Conservation (phyloP, 2,329 filamentous ascomycete species). For the Nemania abortiva region DNA sequence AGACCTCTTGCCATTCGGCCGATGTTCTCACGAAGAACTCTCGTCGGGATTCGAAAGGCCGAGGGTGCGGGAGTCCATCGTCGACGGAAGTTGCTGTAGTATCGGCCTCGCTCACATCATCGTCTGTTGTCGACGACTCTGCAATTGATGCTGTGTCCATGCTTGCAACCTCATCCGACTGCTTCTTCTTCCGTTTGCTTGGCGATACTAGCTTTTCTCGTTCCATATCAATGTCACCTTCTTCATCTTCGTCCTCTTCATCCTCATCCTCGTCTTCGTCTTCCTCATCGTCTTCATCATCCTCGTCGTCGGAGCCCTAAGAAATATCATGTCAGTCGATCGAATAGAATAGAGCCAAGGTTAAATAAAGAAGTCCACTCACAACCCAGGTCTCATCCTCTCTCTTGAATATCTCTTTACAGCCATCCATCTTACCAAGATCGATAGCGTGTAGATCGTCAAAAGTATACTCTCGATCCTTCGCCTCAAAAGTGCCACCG, state of each 20-base stretch:
- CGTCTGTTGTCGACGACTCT: conserved; percentile 51
- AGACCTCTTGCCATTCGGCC: conserved; percentile 88
- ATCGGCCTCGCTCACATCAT: conserved; percentile 62
- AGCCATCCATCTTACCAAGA: conserved; percentile 93
- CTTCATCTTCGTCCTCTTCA: conserved; percentile 71
- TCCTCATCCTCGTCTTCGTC: conserved; percentile 63
- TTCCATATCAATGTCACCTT: conserved; percentile 65
- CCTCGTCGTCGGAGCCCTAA: conserved; percentile 65
- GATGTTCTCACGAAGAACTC: conserved; percentile 94
- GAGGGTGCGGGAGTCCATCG: conserved; percentile 80
- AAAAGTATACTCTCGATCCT: conserved; percentile 94
- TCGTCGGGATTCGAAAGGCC: conserved; percentile 87
- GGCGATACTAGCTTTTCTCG: conserved; percentile 61
- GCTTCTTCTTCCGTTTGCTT: conserved; percentile 69
- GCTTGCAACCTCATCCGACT: conserved; percentile 57
- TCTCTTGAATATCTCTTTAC: conserved; percentile 88
- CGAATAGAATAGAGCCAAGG: not conserved
- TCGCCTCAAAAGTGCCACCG: conserved; percentile 94
- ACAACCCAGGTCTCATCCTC: conserved; percentile 87
- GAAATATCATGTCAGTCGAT: conserved; percentile 21
- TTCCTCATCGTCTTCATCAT: conserved; percentile 57
- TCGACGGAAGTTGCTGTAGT: conserved; percentile 67
- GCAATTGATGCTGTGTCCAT: conserved; percentile 55
- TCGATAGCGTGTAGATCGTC: conserved; percentile 95
- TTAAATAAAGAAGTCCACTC: conserved; percentile 54